Percentiles rank a stretch among this genome's conserved stretches.
Evolutionary conservation across 495 filamentous ascomycete species (phyloP).

Genomic region (Podospora conica): DNA sequence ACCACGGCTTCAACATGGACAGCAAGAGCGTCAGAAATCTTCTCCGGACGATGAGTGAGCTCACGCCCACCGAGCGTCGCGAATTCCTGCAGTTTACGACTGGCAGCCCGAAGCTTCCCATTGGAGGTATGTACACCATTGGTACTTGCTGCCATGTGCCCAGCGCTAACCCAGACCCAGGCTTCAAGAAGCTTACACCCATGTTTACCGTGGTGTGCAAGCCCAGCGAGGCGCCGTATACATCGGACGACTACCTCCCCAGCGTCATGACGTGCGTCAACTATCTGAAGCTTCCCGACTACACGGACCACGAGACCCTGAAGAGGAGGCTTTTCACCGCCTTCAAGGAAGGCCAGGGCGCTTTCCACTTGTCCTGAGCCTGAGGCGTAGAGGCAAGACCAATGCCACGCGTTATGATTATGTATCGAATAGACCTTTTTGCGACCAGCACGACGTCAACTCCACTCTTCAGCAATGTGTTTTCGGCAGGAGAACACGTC

Average conservation of each 20-base stretch:
- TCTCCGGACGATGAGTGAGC: conserved; percentile 91
- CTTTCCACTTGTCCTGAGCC: conserved; percentile 86
- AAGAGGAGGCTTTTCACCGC: conserved; percentile 70
- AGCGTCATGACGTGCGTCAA: conserved; percentile 99
- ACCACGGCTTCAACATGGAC: conserved; percentile 99
- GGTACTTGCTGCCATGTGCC: conserved; percentile 6
- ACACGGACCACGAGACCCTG: conserved; percentile 73
- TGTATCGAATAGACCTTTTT: conserved; percentile 6
- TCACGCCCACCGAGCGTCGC: conserved; percentile 66
- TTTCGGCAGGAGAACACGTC: not conserved
- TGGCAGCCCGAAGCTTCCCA: conserved; percentile 96
- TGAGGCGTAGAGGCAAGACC: not conserved
- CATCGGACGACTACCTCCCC: conserved; percentile 92
- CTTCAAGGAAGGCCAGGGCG: conserved; percentile 95
- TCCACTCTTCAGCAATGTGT: not conserved
- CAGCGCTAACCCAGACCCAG: conserved; percentile 40
- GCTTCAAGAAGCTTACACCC: conserved; percentile 92
- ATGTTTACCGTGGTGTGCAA: conserved; percentile 99
- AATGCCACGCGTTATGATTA: conserved; percentile 1
- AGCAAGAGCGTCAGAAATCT: conserved; percentile 94
- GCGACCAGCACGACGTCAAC: not conserved
- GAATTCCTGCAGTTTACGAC: conserved; percentile 98
- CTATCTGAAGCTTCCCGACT: conserved; percentile 97
- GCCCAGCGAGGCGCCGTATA: conserved; percentile 89
- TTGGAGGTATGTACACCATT: conserved; percentile 67